phyloP scores from a whole-genome alignment of 2,329 filamentous ascomycete genomes.

The Cytospora mali region DNA sequence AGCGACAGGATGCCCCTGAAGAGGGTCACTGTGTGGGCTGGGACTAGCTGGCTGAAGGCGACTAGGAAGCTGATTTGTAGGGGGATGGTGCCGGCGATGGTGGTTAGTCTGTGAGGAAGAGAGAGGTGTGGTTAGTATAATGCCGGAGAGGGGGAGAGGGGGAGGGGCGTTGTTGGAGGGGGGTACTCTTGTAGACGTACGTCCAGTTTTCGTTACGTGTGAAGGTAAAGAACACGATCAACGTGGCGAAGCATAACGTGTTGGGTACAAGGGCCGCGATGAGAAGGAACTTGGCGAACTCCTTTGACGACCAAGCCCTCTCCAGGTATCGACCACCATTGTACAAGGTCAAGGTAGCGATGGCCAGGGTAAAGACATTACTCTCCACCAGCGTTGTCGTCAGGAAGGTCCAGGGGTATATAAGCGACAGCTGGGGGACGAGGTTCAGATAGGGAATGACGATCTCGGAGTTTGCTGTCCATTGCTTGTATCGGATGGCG shows the following conservation, averaged over 20 bases:
- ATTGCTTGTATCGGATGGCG: conserved; percentile 72
- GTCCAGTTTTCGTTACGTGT: conserved; percentile 68
- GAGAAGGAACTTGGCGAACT: conserved; percentile 88
- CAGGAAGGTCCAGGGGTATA: conserved; percentile 92
- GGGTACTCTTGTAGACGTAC: conserved; percentile 45
- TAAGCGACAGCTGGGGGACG: conserved; percentile 78
- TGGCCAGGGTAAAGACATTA: conserved; percentile 82
- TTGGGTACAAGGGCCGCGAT: conserved; percentile 82
- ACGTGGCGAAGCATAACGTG: conserved; percentile 69
- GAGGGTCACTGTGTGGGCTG: conserved; percentile 93
- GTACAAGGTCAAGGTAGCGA: conserved; percentile 79
- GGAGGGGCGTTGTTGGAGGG: no score
- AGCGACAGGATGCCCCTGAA: conserved; percentile 87
- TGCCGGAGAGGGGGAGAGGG: conserved; percentile 28
- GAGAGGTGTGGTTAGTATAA: conserved; percentile 27
- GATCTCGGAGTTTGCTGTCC: conserved; percentile 63
- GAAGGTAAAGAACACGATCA: conserved; percentile 73
- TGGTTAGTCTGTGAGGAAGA: conserved; percentile 62
- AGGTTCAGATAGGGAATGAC: conserved; percentile 86
- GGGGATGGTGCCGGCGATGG: conserved; percentile 85
- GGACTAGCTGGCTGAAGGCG: conserved; percentile 95
- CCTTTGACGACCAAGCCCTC: conserved; percentile 88
- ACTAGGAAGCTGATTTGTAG: conserved; percentile 93
- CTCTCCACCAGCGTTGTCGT: conserved; percentile 88
- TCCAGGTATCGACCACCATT: conserved; percentile 95